phyloP scores from a whole-genome alignment of 768 basidiomycete genomes.

The Baorangia bicolor region DNA sequence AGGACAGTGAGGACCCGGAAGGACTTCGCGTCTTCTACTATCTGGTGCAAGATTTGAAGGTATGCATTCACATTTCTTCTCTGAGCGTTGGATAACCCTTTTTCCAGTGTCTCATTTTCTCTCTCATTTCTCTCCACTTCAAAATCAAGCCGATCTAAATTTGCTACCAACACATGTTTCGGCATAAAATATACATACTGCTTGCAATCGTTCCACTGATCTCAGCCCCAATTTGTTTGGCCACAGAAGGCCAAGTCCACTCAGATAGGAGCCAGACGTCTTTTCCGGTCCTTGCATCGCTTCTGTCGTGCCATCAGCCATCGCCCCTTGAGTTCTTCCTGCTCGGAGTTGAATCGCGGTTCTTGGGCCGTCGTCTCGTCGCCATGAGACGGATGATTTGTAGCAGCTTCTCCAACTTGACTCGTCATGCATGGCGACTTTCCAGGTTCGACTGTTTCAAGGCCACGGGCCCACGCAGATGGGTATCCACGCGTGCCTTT shows the following conservation, averaged over 20 bases:
- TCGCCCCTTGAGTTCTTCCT: slow-evolving; percentile 6
- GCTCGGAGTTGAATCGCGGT: neutral
- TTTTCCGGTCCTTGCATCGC: neutral
- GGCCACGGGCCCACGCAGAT: neutral
- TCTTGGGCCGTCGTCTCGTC: neutral
- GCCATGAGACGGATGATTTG: neutral
- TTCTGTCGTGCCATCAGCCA: slow-evolving; percentile 9
- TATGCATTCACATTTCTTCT: slow-evolving; percentile 30
- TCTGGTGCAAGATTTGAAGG: slow-evolving; percentile 96
- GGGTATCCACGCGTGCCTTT: neutral
- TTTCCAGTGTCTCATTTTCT: slow-evolving; percentile 91
- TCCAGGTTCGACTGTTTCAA: neutral
- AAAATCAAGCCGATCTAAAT: slow-evolving; percentile 97
- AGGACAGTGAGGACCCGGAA: slow-evolving; percentile 96
- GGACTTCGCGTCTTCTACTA: slow-evolving; percentile 98
- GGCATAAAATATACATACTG: neutral
- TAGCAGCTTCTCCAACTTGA: neutral
- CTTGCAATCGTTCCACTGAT: neutral
- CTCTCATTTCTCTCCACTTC: slow-evolving; percentile 97
- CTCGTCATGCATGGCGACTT: neutral
- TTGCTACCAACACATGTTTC: neutral
- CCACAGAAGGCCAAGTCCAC: neutral
- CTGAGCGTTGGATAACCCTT: neutral
- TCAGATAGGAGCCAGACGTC: neutral
- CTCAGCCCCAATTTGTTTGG: neutral